These are phyloP conservation scores for Curvularia sp. DNA, from an alignment of 2,329 filamentous ascomycete species.

Conservation along the genomic window DNA sequence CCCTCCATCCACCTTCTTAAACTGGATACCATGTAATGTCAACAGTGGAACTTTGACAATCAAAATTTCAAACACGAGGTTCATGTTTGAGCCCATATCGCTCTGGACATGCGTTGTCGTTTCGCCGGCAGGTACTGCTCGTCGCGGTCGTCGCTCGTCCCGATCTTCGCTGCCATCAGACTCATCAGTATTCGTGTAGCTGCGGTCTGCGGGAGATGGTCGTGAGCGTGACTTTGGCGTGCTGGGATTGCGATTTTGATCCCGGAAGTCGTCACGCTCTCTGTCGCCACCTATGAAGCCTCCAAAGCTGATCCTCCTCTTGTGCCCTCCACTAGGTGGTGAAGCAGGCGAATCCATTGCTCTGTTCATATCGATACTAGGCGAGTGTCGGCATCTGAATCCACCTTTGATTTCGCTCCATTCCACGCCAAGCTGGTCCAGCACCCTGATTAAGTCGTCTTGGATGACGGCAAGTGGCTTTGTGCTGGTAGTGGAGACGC, in stretches of 20 bases:
- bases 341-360: slow-evolving; percentile 64
- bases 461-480: slow-evolving; percentile 88
- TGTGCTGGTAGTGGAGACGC: slow-evolving; percentile 93
- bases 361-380: slow-evolving; percentile 86
- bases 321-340: slow-evolving; percentile 60
- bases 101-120: slow-evolving; percentile 92
- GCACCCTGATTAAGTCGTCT: slow-evolving; percentile 85
- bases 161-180: slow-evolving; percentile 74
- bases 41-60: slow-evolving; percentile 97
- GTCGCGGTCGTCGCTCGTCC: slow-evolving; percentile 53
- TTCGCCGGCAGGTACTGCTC: slow-evolving; percentile 71
- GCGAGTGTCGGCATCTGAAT: slow-evolving; percentile 85
- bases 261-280: slow-evolving; percentile 73
- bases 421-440: slow-evolving; percentile 87
- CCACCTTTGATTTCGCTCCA: slow-evolving; percentile 92
- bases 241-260: slow-evolving; percentile 62
- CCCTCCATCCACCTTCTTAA: slow-evolving; percentile 93
- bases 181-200: slow-evolving; percentile 85
- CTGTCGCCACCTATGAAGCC: slow-evolving; percentile 64
- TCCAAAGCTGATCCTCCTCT: slow-evolving; percentile 83
- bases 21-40: slow-evolving; percentile 92
- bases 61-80: slow-evolving; percentile 91
- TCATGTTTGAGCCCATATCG: slow-evolving; percentile 83
- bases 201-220: slow-evolving; percentile 66
- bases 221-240: slow-evolving; percentile 58